A percentile compares a stretch with the other conserved stretches of the same genome.
These are phyloP conservation scores for Adansonia gregorii DNA, from an alignment of 441 rosid species.

Conservation along the genomic window DNA sequence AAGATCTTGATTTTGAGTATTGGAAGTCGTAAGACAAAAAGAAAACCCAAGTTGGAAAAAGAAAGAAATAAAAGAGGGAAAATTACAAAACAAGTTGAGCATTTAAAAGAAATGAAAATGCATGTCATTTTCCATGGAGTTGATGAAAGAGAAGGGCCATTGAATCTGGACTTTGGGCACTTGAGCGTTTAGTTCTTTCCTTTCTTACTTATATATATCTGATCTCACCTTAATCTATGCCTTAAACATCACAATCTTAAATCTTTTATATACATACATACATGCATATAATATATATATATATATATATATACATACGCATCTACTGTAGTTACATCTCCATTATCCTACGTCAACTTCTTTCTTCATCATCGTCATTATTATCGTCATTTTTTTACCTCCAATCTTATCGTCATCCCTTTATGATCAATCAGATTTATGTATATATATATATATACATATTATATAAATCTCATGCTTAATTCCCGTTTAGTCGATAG, in stretches of 20 bases:
- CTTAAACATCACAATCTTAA: slow-evolving; percentile 17
- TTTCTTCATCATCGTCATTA: not conserved
- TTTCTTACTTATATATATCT: not conserved
- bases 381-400: slow-evolving; percentile 7
- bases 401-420: not conserved
- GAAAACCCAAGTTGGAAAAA: no score
- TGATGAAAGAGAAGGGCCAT: slow-evolving; percentile 1
- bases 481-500: no score
- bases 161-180: not conserved
- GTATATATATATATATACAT: no score
- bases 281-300: no score
- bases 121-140: slow-evolving; percentile 9
- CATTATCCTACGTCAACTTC: slow-evolving; percentile 9
- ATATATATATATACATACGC: not conserved
- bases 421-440: not conserved
- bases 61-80: no score
- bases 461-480: no score
- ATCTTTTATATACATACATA: not conserved
- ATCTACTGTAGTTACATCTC: not conserved
- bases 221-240: not conserved
- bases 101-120: no score
- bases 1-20: no score
- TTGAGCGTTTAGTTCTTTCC: not conserved
- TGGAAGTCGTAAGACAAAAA: no score
- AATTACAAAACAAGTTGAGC: no score